These are phyloP conservation scores for Suillus luteus DNA, from an alignment of 768 basidiomycete species.

Conservation along the genomic window DNA sequence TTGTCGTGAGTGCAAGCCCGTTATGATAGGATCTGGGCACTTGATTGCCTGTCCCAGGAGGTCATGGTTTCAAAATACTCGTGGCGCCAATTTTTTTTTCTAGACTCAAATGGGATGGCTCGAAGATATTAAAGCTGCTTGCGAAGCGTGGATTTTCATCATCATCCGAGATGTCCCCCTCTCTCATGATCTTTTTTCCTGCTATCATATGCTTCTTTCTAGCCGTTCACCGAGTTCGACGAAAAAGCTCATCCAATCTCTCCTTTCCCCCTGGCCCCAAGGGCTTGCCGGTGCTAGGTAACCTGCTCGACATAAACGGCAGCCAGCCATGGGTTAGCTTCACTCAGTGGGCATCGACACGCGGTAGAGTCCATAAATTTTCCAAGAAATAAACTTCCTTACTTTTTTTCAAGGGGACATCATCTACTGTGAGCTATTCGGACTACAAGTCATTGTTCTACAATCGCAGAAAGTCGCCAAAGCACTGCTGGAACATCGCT, in stretches of 20 bases:
- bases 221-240: conserved; percentile 16
- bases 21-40: neutral
- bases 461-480: conserved; percentile 34
- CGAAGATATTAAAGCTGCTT: neutral
- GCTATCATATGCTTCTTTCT: conserved; percentile 16
- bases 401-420: conserved; percentile 30
- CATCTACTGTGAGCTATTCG: conserved; percentile 33
- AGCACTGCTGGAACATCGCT: conserved; percentile 39
- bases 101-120: neutral
- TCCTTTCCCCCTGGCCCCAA: conserved; percentile 33
- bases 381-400: neutral
- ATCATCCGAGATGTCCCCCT: conserved; percentile 6
- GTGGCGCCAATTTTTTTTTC: neutral
- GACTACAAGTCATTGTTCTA: conserved; percentile 36
- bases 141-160: neutral
- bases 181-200: conserved; percentile 14
- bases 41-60: neutral
- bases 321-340: conserved; percentile 36
- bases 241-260: conserved; percentile 10
- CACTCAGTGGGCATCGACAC: conserved; percentile 30
- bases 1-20: neutral
- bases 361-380: conserved; percentile 22
- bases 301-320: conserved; percentile 26
- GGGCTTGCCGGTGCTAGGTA: conserved; percentile 34
- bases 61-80: neutral